These are phyloP conservation scores for Fusarium haematococcum DNA, from an alignment of 2,329 filamentous ascomycete species.

Conservation along the genomic window DNA sequence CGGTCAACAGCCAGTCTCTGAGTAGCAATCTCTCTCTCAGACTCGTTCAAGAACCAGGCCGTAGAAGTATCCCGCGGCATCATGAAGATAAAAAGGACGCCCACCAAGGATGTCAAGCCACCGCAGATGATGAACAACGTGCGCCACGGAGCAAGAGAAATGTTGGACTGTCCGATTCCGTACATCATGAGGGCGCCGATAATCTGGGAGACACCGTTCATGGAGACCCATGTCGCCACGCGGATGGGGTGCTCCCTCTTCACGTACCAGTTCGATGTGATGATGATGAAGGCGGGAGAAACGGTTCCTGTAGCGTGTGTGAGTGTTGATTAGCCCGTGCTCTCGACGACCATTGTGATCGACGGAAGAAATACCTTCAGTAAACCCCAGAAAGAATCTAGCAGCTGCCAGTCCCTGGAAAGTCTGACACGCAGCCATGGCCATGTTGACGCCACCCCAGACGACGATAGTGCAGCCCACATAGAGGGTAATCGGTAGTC, in stretches of 20 bases:
- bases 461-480: background rate
- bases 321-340: background rate
- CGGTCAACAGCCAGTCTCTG: slow-evolving; percentile 48
- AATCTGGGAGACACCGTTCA: background rate
- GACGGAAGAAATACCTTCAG: background rate
- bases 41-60: slow-evolving; percentile 61
- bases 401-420: background rate
- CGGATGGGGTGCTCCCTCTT: background rate
- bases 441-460: background rate
- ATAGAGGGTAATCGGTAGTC: background rate
- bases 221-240: background rate
- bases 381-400: background rate
- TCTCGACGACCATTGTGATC: rapidly evolving
- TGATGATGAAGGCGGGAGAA: background rate
- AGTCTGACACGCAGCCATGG: background rate
- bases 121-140: slow-evolving; percentile 63
- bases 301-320: background rate
- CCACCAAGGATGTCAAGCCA: slow-evolving; percentile 56
- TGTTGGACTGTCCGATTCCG: background rate
- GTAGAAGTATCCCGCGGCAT: slow-evolving; percentile 60
- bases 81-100: slow-evolving; percentile 57
- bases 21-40: slow-evolving; percentile 57
- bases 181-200: background rate
- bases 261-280: background rate
- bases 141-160: slow-evolving; percentile 57